These are phyloP conservation scores for Aspergillus ibericus DNA, from an alignment of 2,329 filamentous ascomycete species.

Conservation along the genomic window DNA sequence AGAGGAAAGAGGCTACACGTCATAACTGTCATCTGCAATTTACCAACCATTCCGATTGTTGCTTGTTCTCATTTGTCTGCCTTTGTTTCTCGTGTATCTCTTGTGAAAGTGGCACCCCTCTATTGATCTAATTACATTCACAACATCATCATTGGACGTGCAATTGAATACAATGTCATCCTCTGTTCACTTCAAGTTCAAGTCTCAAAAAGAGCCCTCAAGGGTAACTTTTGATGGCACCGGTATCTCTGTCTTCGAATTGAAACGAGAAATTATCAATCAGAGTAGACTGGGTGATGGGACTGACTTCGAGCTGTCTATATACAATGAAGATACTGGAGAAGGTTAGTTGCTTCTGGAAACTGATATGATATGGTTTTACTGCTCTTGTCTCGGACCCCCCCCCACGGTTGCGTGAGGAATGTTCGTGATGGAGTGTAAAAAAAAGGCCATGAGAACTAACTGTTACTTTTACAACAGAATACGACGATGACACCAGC, in stretches of 20 bases:
- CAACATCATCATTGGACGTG: conserved; percentile 28
- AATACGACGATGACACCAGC: conserved; percentile 97
- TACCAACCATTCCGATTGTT: conserved; percentile 16
- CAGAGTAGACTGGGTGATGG: conserved; percentile 93
- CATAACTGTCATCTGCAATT: conserved; percentile 19
- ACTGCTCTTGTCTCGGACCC: background rate
- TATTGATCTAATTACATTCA: conserved; percentile 33
- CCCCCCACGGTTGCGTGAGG: background rate
- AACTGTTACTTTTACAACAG: conserved; percentile 52
- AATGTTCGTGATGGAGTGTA: background rate
- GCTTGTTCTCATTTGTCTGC: conserved; percentile 17
- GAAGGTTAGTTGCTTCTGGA: conserved; percentile 64
- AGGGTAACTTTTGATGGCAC: conserved; percentile 96
- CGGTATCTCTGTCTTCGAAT: conserved; percentile 95
- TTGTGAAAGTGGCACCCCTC: conserved; percentile 27
- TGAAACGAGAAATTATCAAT: conserved; percentile 97
- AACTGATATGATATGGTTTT: background rate
- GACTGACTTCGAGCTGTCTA: conserved; percentile 91
- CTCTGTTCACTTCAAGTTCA: conserved; percentile 99
- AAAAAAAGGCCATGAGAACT: background rate
- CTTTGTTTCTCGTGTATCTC: conserved; percentile 27
- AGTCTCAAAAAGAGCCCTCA: conserved; percentile 93
- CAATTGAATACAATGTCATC: conserved; percentile 72
- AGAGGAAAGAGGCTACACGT: conserved; percentile 18
- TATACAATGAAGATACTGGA: conserved; percentile 87